Evolutionary conservation across 495 filamentous ascomycete genomes (phyloP), one percentile per base, ranked within the genome.

Genomic region (Aspergillus nanangensis): DNA sequence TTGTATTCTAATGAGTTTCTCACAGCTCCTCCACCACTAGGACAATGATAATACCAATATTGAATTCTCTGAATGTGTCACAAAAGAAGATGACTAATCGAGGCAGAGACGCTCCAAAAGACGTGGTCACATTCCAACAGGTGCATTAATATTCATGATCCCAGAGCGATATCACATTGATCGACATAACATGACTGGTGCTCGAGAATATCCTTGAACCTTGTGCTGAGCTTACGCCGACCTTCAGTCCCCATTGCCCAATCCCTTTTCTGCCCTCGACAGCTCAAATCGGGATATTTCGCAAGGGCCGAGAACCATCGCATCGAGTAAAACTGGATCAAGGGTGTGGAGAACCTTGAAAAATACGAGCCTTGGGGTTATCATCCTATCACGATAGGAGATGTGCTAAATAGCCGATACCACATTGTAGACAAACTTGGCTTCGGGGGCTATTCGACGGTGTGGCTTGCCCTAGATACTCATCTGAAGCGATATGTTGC

Each of bases 401-500:
- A 52, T 7, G 41, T 52, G 13, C 25, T 65, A 65, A 42, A 58
- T 50, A 27, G 49, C 24, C 53, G 52, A 44, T 80, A 75, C 46
- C 52, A 52, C 13, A 70, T 79, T 45, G 59, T 65, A 13, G 71
- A 78, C 53, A 81, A 81, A 38, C 66, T 80, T 17, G 76, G 76
- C 4, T 67, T 50, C 33, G 76, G 77, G 9, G 67, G 66, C 4
- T 75, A 67, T 44, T 72, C 68, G n/a, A 79, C 69, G 1, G 72
- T 79, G 34, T 82, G 76, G 77, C 67, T 82, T 23, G 76, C 72
- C 24, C 67, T 56, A 3, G 76, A 82, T 23, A 51, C 50, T 43
- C 39, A 41, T 41, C 56, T 48, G n/a, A 40, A 55, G 21, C 45
- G 34, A 14, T 69, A 69, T 47, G 62, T 66, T 39, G 55, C 62